Percentiles rank a stretch among this genome's conserved stretches.
These are phyloP conservation scores for Phoma sp. DNA, from an alignment of 2,329 filamentous ascomycete species.

Conservation along the genomic window DNA sequence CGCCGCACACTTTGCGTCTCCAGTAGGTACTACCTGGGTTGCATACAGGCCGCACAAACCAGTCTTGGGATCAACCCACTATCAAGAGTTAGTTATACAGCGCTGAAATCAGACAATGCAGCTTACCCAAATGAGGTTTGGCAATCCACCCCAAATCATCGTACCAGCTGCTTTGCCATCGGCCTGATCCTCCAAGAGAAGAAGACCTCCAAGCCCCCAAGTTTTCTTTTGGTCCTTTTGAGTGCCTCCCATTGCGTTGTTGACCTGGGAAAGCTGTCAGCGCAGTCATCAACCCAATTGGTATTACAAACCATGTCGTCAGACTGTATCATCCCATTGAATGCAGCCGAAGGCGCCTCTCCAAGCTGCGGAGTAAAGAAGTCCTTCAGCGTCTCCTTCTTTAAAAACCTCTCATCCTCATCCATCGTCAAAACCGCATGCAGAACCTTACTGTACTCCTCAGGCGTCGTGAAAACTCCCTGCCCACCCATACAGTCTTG, in stretches of 20 bases:
- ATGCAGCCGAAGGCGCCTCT: conserved; percentile 9
- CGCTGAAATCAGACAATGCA: not conserved
- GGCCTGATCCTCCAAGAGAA: conserved; percentile 25
- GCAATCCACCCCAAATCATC: conserved; percentile 43
- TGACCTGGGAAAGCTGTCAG: conserved; percentile 16
- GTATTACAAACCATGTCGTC: conserved; percentile 20
- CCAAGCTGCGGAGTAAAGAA: conserved; percentile 43
- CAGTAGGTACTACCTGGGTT: conserved; percentile 37
- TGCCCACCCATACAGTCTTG: conserved; percentile 36
- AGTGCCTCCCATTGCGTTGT: conserved; percentile 35
- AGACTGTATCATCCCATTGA: conserved; percentile 46
- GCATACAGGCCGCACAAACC: conserved; percentile 41
- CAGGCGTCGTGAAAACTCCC: conserved; percentile 25
- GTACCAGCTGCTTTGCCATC: conserved; percentile 37
- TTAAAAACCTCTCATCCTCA: conserved; percentile 34
- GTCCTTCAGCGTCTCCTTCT: conserved; percentile 30
- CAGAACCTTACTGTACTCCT: conserved; percentile 43
- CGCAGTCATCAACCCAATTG: not conserved
- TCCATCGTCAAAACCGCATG: conserved; percentile 32
- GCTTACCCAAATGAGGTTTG: conserved; percentile 43
- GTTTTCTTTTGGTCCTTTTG: too few relatives aligned
- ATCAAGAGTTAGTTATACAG: not conserved
- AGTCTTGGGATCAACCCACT: conserved; percentile 42
- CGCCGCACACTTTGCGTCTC: conserved; percentile 28
- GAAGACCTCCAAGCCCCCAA: conserved; percentile 41